Percentiles rank a stretch among this genome's conserved stretches.
phyloP scores from a whole-genome alignment of 768 basidiomycete species.

The Termitomyces sp. region DNA sequence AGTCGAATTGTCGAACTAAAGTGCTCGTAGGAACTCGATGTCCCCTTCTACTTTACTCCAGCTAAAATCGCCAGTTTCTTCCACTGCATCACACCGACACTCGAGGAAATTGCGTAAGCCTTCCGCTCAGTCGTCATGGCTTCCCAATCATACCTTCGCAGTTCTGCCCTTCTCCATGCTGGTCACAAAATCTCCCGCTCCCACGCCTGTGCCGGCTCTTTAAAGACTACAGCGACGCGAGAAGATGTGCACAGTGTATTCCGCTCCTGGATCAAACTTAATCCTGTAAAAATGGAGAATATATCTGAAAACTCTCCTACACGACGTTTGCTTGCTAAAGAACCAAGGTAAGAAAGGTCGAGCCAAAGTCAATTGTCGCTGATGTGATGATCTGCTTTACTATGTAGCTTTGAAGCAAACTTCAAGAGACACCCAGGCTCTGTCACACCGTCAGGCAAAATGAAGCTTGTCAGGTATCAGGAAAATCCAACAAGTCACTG shows the following conservation, averaged over 20 bases:
- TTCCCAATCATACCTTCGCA: conserved; percentile 26
- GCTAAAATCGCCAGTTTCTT: conserved; percentile 76
- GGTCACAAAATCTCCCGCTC: conserved; percentile 87
- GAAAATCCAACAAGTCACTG: conserved; percentile 89
- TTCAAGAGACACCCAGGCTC: conserved; percentile 75
- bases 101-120: conserved; percentile 74
- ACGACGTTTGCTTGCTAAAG: conserved; percentile 61
- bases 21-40: conserved; percentile 60
- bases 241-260: conserved; percentile 77
- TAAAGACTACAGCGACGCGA: conserved; percentile 85
- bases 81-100: conserved; percentile 74
- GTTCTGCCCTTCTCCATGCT: conserved; percentile 86
- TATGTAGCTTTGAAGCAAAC: conserved; percentile 57
- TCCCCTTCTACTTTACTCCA: conserved; percentile 89
- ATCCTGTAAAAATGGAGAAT: conserved; percentile 86
- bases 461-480: conserved; percentile 87
- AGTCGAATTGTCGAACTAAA: neutral
- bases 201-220: conserved; percentile 83
- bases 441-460: conserved; percentile 54
- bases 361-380: neutral
- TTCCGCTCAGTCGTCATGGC: neutral
- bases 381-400: conserved; percentile 1
- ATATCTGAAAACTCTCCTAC: conserved; percentile 75
- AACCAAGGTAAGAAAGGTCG: conserved; percentile 48
- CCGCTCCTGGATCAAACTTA: conserved; percentile 76